Evolutionary conservation across 805 yeast genomes (phyloP), one percentile per base, ranked within the genome.

Genomic region (Pichia scutulata): DNA sequence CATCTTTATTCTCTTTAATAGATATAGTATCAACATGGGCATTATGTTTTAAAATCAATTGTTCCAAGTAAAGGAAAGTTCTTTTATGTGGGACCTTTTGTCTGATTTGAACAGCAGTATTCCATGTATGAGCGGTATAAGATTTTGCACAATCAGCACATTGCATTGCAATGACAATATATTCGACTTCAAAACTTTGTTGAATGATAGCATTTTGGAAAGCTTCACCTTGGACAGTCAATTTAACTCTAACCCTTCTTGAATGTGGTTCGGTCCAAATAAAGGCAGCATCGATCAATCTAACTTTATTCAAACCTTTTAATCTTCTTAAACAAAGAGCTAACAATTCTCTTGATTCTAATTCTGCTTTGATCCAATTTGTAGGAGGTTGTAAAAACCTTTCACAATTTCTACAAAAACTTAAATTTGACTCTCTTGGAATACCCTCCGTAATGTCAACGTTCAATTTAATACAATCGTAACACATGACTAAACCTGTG

Each of bases 221-320:
- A 23, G 97, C 97, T 67, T 93, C 99, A 57, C 97, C 97, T 69
- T 92, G 98, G 28, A 93, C 96, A 0, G 97, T 89, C 49, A 93
- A 70, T 63, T 90, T 89, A 55, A 95, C 81, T 67, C 89, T 82
- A 53, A 92, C 81, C 74, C 99, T 84, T 69, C 99, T 80, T 25
- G 97, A 89, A 68, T 93, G 99, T 3, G 99, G 99, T 71, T 93
- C 99, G 1, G 99, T 93, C 99, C 99, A 93, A 54, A 95, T 81
- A 61, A 90, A 93, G 6, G 90, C 79, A 2, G 99, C 99, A 70
- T 93, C 98, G 41, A 89, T 81, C 53, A 93, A 73, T 60, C 97
- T 75, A 43, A 89, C 93, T 62, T 86, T 86, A 57, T 80, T 82
- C 58, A 93, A 74, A 50, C 98, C 98, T 60, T 86, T 88, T 62